Base-by-base conservation (phyloP, 352 stramenopile species). In the Phytophthora sp. region DNA sequence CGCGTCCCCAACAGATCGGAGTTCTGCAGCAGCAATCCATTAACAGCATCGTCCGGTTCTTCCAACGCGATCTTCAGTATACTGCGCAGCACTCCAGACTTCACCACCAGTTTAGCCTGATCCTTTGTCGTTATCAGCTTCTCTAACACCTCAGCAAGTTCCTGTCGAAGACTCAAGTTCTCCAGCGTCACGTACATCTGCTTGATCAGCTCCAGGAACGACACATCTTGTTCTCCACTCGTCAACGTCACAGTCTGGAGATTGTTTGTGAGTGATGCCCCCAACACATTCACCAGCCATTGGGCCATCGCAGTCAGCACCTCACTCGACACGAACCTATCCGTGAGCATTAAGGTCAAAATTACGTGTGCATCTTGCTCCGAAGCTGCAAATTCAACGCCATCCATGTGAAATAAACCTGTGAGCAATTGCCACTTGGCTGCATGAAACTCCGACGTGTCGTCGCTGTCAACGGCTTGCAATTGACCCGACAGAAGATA, bases 121-220 rank as follows among this genome's bases (percentile, higher is more conserved):
- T 83, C 69, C 27, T 90, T 91, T 6, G 42, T 75, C 20, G 13
- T 50, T 9, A 88, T 45, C 2, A 78, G 23, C 15, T 45, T 53
- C n/a, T 50, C 21, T 9, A 93, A 49, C 7, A 56, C 71, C 12
- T 60, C 45, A 15, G 76, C 69, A 13, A 91, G 56, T 29, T 67
- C 45, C 15, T 77, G 53, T 15, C 78, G 79, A 26, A 72, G 45
- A 2, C 41, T 24, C 38, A 41, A 30, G 26, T 69, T 45, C 33
- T 47, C n/a, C 9, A 91, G 63, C 31, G 80, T 91, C 65, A 91
- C 82, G 56, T 91, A 93, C 50, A 91, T 79, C 45, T 93, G 85
- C 71, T 91, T 90, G 38, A 88, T 38, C 15, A 91, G 52, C n/a
- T 83, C 67, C 21, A 90, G 27, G 16, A 66, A 81, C 15, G 66